A percentile compares a stretch with the other conserved stretches of the same genome.
Evolutionary conservation across 2,329 filamentous ascomycete genomes (phyloP).

Genomic region (Ascochyta koolunga): DNA sequence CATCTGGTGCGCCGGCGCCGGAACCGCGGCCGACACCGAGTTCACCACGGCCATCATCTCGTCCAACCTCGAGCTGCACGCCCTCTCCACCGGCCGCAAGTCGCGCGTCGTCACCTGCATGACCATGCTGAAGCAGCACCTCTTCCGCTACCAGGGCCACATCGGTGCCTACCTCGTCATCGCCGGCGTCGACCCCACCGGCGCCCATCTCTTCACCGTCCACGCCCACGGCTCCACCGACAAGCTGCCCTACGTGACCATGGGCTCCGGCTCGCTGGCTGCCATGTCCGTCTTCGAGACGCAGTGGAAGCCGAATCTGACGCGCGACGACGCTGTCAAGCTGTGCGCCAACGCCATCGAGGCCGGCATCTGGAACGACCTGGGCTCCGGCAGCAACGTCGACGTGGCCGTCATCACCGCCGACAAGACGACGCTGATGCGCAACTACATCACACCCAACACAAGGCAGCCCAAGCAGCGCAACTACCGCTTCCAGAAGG

Average conservation of each 20-base stretch:
- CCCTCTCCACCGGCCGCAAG: slow-evolving; percentile 93
- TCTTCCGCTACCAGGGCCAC: slow-evolving; percentile 97
- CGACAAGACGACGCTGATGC: slow-evolving; percentile 91
- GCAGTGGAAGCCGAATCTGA: slow-evolving; percentile 82
- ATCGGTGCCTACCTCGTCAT: slow-evolving; percentile 98
- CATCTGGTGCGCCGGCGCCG: slow-evolving; percentile 98
- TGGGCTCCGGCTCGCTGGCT: slow-evolving; percentile 94
- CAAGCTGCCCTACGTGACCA: slow-evolving; percentile 98
- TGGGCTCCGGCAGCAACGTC: slow-evolving; percentile 96
- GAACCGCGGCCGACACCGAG: slow-evolving; percentile 97
- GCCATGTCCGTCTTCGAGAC: slow-evolving; percentile 99
- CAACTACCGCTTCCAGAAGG: slow-evolving; percentile 87
- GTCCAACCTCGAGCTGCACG: slow-evolving; percentile 96
- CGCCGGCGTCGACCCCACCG: slow-evolving; percentile 94
- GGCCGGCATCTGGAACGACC: slow-evolving; percentile 97
- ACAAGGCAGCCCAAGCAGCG: slow-evolving; percentile 87
- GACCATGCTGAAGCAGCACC: slow-evolving; percentile 99
- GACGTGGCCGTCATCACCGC: slow-evolving; percentile 94
- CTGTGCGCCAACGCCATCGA: slow-evolving; percentile 86
- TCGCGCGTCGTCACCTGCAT: slow-evolving; percentile 98
- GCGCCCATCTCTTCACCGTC: slow-evolving; percentile 94
- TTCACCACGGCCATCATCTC: slow-evolving; percentile 99
- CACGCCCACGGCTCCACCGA: slow-evolving; percentile 98
- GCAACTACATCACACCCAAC: slow-evolving; percentile 94
- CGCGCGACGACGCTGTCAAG: slow-evolving; percentile 79